These are phyloP conservation scores for Leishmania aethiopica DNA, from an alignment of 208 protist genomes.

Conservation along the genomic window DNA sequence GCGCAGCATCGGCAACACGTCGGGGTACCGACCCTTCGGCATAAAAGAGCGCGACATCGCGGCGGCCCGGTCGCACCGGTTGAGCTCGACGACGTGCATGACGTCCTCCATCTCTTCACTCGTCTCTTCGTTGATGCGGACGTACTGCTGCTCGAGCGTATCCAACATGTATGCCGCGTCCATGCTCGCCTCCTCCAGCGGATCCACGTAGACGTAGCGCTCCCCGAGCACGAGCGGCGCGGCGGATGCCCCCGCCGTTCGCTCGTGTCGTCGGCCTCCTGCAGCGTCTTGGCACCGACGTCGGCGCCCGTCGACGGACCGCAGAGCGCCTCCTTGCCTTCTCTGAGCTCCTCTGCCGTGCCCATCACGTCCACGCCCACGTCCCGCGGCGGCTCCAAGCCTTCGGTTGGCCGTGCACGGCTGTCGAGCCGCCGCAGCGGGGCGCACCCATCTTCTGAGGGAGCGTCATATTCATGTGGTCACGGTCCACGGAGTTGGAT, in stretches of 20 bases:
- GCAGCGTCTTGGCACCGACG: neutral
- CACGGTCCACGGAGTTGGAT: too few relatives aligned
- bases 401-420: neutral
- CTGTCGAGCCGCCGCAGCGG: neutral
- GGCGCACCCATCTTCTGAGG: neutral
- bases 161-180: slow-evolving; percentile 27
- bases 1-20: slow-evolving; percentile 43
- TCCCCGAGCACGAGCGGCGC: slow-evolving; percentile 6
- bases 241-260: neutral
- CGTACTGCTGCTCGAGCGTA: slow-evolving; percentile 40
- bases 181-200: slow-evolving; percentile 21
- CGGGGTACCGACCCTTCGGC: slow-evolving; percentile 38
- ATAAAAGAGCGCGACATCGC: slow-evolving; percentile 27
- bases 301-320: neutral
- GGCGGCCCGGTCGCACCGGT: slow-evolving; percentile 21
- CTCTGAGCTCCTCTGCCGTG: neutral
- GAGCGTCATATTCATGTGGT: neutral
- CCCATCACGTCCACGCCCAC: neutral
- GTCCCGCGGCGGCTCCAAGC: neutral
- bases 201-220: slow-evolving; percentile 22
- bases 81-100: slow-evolving; percentile 42
- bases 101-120: slow-evolving; percentile 45
- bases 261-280: neutral
- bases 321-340: neutral
- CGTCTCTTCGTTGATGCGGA: slow-evolving; percentile 46